These are phyloP conservation scores for Boletus tylopilopsis DNA, from an alignment of 768 basidiomycete genomes.

Conservation along the genomic window DNA sequence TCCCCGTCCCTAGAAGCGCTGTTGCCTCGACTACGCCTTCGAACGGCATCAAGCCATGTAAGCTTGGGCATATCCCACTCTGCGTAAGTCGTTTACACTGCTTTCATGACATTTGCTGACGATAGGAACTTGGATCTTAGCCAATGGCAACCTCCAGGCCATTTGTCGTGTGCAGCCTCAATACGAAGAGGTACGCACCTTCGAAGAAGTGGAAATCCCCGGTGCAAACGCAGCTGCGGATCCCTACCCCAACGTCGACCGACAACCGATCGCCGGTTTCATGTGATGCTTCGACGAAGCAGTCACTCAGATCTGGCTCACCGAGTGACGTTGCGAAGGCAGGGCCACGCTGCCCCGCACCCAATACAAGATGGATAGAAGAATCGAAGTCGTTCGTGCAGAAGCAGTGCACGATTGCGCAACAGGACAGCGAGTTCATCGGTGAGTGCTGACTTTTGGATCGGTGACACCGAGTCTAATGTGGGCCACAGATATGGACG, in stretches of 20 bases:
- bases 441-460: background rate
- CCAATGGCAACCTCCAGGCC: background rate
- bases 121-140: background rate
- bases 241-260: background rate
- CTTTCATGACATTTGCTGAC: background rate
- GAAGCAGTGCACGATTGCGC: background rate
- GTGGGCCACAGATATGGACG: background rate
- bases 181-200: background rate
- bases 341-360: background rate
- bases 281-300: background rate
- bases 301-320: background rate
- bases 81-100: background rate
- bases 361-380: background rate
- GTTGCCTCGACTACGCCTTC: too few species aligned
- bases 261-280: background rate
- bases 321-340: background rate
- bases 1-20: too few species aligned
- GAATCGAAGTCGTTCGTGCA: background rate
- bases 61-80: too few species aligned
- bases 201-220: background rate
- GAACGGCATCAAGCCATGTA: too few species aligned
- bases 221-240: background rate
- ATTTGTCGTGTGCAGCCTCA: conserved; percentile 5
- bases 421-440: background rate
- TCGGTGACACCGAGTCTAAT: background rate